phyloP scores from a whole-genome alignment of 208 protist species.

The Borovskyia barvae region DNA sequence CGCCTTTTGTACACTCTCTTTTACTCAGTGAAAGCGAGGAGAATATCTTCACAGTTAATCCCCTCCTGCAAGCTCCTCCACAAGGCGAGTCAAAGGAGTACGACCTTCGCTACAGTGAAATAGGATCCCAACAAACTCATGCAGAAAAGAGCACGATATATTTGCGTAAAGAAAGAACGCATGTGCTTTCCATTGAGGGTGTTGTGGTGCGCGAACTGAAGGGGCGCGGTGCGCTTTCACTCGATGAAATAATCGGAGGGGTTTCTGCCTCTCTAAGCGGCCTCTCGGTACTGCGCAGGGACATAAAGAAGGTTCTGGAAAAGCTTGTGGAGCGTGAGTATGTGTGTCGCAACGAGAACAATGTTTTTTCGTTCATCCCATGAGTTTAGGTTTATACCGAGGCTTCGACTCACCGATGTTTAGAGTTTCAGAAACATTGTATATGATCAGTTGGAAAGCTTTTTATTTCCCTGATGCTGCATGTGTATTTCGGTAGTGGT shows the following conservation, averaged over 20 bases:
- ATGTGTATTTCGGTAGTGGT: too few relatives aligned
- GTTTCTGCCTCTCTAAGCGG: constrained; percentile 5
- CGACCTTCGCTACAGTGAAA: constrained; percentile 17
- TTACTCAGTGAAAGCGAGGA: constrained; percentile 16
- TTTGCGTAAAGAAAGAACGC: constrained; percentile 15
- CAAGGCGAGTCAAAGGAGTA: neutral
- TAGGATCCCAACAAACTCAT: constrained; percentile 22
- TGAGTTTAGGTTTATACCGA: too few relatives aligned
- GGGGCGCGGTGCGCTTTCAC: constrained; percentile 5
- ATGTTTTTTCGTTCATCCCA: constrained; percentile 16
- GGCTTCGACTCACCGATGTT: too few relatives aligned
- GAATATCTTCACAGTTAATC: constrained; percentile 1
- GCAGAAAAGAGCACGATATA: constrained; percentile 13
- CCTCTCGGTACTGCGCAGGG: constrained; percentile 5
- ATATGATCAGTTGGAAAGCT: too few relatives aligned
- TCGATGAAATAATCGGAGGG: constrained; percentile 8
- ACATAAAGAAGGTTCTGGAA: constrained; percentile 30
- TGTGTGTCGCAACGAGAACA: constrained; percentile 14
- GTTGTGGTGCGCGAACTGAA: constrained; percentile 17
- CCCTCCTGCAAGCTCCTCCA: neutral
- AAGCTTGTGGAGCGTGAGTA: constrained; percentile 27
- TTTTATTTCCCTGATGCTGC: too few relatives aligned
- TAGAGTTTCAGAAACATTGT: too few relatives aligned
- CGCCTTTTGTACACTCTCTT: constrained; percentile 14
- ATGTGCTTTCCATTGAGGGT: constrained; percentile 17